phyloP scores from a whole-genome alignment of 495 filamentous ascomycete genomes.

The Talaromyces nanjingensis region DNA sequence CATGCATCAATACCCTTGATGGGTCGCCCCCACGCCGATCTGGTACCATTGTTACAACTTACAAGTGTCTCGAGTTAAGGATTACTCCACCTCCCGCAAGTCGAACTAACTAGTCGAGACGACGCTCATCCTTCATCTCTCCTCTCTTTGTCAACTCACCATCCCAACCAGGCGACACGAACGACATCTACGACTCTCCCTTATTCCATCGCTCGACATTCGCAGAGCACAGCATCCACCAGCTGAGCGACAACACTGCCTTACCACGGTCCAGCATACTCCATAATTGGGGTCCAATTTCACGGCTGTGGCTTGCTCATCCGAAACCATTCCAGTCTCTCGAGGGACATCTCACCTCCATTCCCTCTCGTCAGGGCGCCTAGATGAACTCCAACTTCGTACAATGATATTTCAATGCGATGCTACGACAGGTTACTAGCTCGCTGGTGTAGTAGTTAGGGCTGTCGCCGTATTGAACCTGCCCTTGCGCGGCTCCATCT shows the following conservation, averaged over 20 bases:
- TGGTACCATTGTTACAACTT: background rate
- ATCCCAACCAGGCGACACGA: background rate
- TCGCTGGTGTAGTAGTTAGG: background rate
- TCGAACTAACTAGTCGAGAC: background rate
- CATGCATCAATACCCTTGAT: background rate
- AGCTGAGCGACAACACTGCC: background rate
- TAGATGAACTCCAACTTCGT: background rate
- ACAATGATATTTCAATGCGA: constrained; percentile 3
- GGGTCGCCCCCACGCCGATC: background rate
- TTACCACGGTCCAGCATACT: background rate
- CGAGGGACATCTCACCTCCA: background rate
- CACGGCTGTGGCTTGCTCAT: constrained; percentile 3
- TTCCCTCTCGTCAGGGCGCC: background rate
- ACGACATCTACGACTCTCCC: background rate
- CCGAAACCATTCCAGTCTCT: background rate
- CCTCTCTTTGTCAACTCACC: background rate
- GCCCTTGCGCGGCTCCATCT: background rate
- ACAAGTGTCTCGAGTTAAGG: background rate
- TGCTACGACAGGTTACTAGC: background rate
- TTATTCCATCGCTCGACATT: background rate
- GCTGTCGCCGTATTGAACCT: background rate
- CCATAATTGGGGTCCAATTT: constrained; percentile 1
- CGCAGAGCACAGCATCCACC: background rate
- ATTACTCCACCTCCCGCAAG: too few relatives aligned
- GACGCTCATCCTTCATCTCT: background rate